A percentile compares a stretch with the other conserved stretches of the same genome.
Evolutionary conservation across 2,329 filamentous ascomycete species (phyloP).

Genomic region (Ceratocystis harringtonii): DNA sequence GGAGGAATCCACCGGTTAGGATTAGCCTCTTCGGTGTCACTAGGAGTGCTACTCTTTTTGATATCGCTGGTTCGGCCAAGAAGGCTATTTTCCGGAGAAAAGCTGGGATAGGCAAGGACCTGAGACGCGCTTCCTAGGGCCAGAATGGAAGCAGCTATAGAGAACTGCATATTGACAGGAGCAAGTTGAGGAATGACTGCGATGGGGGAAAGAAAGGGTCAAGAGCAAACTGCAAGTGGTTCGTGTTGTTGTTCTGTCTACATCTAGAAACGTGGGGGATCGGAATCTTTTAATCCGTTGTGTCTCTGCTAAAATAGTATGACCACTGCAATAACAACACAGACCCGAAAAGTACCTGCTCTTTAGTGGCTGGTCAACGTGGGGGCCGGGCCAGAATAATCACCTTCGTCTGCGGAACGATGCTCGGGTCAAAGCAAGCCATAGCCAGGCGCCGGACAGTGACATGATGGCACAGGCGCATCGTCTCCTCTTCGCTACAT

Average conservation of each 20-base stretch:
- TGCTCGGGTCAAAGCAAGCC: background rate
- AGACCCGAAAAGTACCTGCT: background rate
- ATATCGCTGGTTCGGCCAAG: background rate
- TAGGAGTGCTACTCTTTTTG: background rate
- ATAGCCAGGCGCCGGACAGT: background rate
- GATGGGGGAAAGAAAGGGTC: background rate
- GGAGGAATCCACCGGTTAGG: constrained; percentile 16
- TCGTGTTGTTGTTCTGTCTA: background rate
- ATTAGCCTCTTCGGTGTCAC: background rate
- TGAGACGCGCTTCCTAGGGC: constrained; percentile 11
- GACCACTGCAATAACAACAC: too few relatives aligned
- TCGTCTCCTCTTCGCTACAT: background rate
- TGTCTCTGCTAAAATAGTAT: background rate
- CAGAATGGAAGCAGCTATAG: constrained; percentile 5
- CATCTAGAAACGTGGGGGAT: background rate
- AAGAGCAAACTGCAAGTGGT: background rate
- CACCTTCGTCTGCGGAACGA: background rate
- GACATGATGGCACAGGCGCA: background rate
- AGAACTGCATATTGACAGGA: constrained; percentile 8
- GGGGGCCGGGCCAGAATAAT: background rate
- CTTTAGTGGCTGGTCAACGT: too few relatives aligned
- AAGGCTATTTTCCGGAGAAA: background rate
- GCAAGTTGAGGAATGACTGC: background rate
- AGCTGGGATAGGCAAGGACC: constrained; percentile 10
- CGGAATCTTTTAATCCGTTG: background rate